These are phyloP conservation scores for Arthrobotrys pseudoclavata DNA, from an alignment of 2,329 filamentous ascomycete species.

Conservation along the genomic window DNA sequence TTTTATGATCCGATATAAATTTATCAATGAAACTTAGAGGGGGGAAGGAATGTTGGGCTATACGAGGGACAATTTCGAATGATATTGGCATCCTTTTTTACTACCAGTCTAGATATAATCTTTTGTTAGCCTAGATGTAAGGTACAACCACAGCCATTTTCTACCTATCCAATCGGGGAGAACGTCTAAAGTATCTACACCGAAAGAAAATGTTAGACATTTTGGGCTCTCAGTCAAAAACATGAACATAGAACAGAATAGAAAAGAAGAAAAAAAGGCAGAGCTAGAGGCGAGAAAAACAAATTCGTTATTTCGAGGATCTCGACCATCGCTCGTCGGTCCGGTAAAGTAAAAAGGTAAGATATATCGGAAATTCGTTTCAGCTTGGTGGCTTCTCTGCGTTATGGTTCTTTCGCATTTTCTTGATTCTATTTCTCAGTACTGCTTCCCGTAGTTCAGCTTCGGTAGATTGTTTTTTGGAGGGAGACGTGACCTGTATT, in stretches of 20 bases:
- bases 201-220: slow-evolving; percentile 55
- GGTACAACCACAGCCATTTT: slow-evolving; percentile 13
- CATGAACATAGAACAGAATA: not conserved
- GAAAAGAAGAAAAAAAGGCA: slow-evolving; percentile 1
- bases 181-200: slow-evolving; percentile 50
- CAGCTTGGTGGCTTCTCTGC: slow-evolving; percentile 24
- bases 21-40: not conserved
- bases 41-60: not conserved
- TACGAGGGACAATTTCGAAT: slow-evolving; percentile 34
- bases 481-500: slow-evolving; percentile 18
- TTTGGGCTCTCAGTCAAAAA: slow-evolving; percentile 25
- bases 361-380: slow-evolving; percentile 15
- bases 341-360: not conserved
- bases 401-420: slow-evolving; percentile 38
- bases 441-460: slow-evolving; percentile 53
- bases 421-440: slow-evolving; percentile 57
- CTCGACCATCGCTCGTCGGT: not conserved
- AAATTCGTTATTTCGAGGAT: slow-evolving; percentile 10
- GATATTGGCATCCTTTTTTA: slow-evolving; percentile 21
- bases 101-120: slow-evolving; percentile 4
- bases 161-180: slow-evolving; percentile 31
- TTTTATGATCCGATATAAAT: slow-evolving; percentile 56
- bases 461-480: slow-evolving; percentile 46
- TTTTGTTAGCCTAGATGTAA: slow-evolving; percentile 30
- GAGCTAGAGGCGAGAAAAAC: not conserved